Conservation (phyloP, 805 yeast genomes). For the Brettanomyces anomalus region DNA sequence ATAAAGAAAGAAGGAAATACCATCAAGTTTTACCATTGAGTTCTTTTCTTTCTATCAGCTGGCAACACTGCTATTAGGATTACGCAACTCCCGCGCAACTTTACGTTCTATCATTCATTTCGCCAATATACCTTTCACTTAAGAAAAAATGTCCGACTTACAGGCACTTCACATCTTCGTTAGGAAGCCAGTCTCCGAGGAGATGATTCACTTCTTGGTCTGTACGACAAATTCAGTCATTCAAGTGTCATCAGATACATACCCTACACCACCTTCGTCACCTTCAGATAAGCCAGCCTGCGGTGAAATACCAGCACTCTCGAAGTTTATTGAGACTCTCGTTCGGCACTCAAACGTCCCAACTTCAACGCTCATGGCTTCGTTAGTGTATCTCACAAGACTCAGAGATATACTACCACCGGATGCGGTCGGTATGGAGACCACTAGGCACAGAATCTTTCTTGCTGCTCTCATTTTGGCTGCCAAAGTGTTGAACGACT, state of each 20-base stretch:
- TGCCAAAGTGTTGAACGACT: conserved; percentile 90
- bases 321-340: conserved; percentile 60
- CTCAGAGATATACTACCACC: conserved; percentile 73
- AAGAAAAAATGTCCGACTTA: conserved; percentile 29
- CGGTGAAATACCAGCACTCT: conserved; percentile 35
- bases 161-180: conserved; percentile 46
- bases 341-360: conserved; percentile 84
- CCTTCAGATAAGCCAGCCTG: conserved; percentile 18
- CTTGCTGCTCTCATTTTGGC: conserved; percentile 81
- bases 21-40: too few species aligned
- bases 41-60: too few species aligned
- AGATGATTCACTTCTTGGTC: conserved; percentile 51
- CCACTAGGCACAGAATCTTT: conserved; percentile 89
- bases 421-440: conserved; percentile 83
- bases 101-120: neutral
- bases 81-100: too few species aligned
- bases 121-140: neutral
- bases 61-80: too few species aligned
- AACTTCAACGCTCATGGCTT: conserved; percentile 90
- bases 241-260: conserved; percentile 31
- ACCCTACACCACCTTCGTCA: conserved; percentile 33
- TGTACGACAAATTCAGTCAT: conserved; percentile 51
- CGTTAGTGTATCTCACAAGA: conserved; percentile 74
- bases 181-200: conserved; percentile 44
- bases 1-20: too few species aligned